phyloP scores from a whole-genome alignment of 106 monocot species.

The Allium fistulosum region DNA sequence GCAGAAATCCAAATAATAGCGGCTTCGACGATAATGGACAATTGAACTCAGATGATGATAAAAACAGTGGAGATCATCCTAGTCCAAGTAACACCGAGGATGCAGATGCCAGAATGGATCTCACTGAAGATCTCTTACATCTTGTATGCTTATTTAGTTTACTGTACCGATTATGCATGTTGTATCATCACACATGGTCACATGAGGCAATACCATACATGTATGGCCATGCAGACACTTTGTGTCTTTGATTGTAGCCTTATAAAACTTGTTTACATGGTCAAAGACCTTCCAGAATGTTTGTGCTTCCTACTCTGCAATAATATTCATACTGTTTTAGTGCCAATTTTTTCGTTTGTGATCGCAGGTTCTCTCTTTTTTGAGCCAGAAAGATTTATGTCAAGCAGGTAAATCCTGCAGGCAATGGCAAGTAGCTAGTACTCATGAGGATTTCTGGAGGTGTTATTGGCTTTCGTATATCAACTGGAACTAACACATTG shows the following conservation, averaged over 20 bases:
- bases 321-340: not conserved
- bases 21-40: not conserved
- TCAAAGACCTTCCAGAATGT: too few species aligned
- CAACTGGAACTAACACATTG: too few species aligned
- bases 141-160: constrained; percentile 26
- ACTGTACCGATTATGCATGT: not conserved
- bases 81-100: constrained; percentile 11
- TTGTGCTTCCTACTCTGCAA: too few species aligned
- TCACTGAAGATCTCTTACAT: constrained; percentile 62
- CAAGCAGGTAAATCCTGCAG: constrained; percentile 88
- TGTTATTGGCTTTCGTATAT: too few species aligned
- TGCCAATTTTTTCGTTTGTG: not conserved
- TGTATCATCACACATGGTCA: too few species aligned
- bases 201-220: too few species aligned
- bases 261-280: too few species aligned
- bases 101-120: constrained; percentile 42
- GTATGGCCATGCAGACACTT: too few species aligned
- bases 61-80: constrained; percentile 8
- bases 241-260: too few species aligned
- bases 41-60: constrained; percentile 1
- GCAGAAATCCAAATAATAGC: constrained; percentile 1
- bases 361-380: constrained; percentile 85
- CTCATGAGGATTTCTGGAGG: constrained; percentile 88
- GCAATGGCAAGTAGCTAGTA: constrained; percentile 76
- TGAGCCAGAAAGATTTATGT: constrained; percentile 82